Base-by-base conservation (phyloP, 495 filamentous ascomycete genomes). In the Daldinia loculata region DNA sequence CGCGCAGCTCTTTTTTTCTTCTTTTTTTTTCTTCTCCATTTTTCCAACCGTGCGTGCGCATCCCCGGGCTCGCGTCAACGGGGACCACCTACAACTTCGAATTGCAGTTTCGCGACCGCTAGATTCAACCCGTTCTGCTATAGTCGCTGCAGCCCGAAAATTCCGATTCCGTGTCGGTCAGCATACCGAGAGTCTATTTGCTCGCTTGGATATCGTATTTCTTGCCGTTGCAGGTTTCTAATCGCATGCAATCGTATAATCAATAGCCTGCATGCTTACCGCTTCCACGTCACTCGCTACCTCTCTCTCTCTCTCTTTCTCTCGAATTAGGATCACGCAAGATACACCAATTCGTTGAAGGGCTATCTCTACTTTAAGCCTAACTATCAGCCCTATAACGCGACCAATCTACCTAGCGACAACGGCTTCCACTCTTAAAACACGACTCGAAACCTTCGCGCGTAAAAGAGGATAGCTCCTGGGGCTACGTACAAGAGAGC, bases 151-250 rank as follows among this genome's bases (percentile, higher is more conserved):
- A 24, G 32, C 34, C 15, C 11, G 17, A 51, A 51, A 27, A 26
- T 34, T 50, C 53, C 53, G 45, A 63, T 14, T 52, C 17, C 60
- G 66, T 48, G 19, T 63, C 24, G 30, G 19, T 22, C 32, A 30
- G 11, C 56, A 27, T 29, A 51, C 11, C 41, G 19, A 22, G 26
- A 48, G 17, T 56, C 38, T 68, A 57, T 48, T 66, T 45, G 50
- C 51, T 53, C 29, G 27, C 19, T 72, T 72, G 60, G 70, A 72
- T 68, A 67, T 57, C 26, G 29, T 32, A 22, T 58, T 58, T 50
- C 27, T 72, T 65, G 70, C 59, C 29, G 51, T 15, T 48, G n/a
- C 48, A 32, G 41, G 22, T 19, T 19, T 50, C 6, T 56, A 64
- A 56, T 65, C 67, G 69, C 63, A 71, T 63, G 45, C 63, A 50